These are phyloP conservation scores for Cenchrus fungigraminus DNA, from an alignment of 176 grass and related monocot species.

Conservation along the genomic window DNA sequence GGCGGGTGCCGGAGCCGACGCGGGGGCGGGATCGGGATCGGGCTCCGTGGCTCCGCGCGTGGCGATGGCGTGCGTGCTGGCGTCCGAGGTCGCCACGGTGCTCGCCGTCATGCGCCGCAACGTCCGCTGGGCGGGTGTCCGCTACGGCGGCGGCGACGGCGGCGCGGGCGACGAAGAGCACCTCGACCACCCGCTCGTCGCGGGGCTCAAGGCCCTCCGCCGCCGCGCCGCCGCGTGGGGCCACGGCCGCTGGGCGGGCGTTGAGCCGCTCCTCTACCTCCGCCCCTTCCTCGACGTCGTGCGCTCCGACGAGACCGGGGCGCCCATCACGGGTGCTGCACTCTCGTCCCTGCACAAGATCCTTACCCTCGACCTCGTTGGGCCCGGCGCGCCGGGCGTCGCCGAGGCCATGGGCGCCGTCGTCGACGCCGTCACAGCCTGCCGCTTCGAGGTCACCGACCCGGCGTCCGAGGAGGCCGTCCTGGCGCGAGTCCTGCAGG, in stretches of 20 bases:
- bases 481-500: conserved; percentile 85
- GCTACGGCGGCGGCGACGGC: conserved; percentile 61
- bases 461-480: conserved; percentile 94
- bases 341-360: conserved; percentile 93
- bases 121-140: conserved; percentile 83
- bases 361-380: conserved; percentile 76
- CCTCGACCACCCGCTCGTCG: conserved; percentile 77
- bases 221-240: conserved; percentile 68
- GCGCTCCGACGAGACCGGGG: conserved; percentile 89
- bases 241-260: conserved; percentile 25
- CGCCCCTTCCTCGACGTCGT: conserved; percentile 85
- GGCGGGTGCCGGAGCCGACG: background rate
- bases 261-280: conserved; percentile 74
- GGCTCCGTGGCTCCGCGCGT: conserved; percentile 18
- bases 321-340: conserved; percentile 85
- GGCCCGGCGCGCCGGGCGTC: conserved; percentile 41
- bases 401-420: conserved; percentile 68
- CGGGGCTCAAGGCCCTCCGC: conserved; percentile 74
- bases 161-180: conserved; percentile 58
- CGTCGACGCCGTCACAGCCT: conserved; percentile 84
- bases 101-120: conserved; percentile 98
- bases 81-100: conserved; percentile 90
- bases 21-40: conserved; percentile 13
- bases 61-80: conserved; percentile 83
- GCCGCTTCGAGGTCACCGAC: conserved; percentile 95